Evolutionary conservation across 2,329 filamentous ascomycete species (phyloP).

Genomic region (Hysterium pulicare): DNA sequence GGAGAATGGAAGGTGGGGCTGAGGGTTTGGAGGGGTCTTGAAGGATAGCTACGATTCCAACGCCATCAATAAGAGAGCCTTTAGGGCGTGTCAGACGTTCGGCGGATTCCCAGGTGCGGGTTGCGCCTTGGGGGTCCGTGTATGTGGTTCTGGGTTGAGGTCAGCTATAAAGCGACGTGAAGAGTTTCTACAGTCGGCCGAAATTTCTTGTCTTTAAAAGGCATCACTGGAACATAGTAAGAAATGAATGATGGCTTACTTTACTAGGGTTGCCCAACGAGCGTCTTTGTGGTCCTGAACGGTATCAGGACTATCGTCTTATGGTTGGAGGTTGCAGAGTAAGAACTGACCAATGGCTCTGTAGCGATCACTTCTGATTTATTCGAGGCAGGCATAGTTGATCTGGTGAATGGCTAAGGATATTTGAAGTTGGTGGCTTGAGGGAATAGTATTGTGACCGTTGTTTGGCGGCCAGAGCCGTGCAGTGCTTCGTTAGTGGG

Average conservation of each 20-base stretch:
- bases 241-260: slow-evolving; percentile 29
- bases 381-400: slow-evolving; percentile 17
- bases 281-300: slow-evolving; percentile 37
- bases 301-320: slow-evolving; percentile 12
- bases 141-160: slow-evolving; percentile 48
- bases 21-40: slow-evolving; percentile 28
- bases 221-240: no score
- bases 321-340: slow-evolving; percentile 1
- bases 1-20: slow-evolving; percentile 31
- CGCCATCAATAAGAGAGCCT: slow-evolving; percentile 63
- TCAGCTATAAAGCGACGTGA: no score
- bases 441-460: no score
- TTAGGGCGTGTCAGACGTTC: slow-evolving; percentile 66
- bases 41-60: slow-evolving; percentile 69
- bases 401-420: no score
- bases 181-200: no score
- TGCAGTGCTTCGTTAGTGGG: no score
- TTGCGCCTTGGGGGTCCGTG: slow-evolving; percentile 57
- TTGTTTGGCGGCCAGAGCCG: no score
- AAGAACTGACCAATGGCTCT: slow-evolving; percentile 32
- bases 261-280: slow-evolving; percentile 39
- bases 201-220: no score
- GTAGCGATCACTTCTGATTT: slow-evolving; percentile 33
- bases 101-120: slow-evolving; percentile 68
- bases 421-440: no score